These are phyloP conservation scores for Clitopilus passeckerianus DNA, from an alignment of 768 basidiomycete species.

Conservation along the genomic window DNA sequence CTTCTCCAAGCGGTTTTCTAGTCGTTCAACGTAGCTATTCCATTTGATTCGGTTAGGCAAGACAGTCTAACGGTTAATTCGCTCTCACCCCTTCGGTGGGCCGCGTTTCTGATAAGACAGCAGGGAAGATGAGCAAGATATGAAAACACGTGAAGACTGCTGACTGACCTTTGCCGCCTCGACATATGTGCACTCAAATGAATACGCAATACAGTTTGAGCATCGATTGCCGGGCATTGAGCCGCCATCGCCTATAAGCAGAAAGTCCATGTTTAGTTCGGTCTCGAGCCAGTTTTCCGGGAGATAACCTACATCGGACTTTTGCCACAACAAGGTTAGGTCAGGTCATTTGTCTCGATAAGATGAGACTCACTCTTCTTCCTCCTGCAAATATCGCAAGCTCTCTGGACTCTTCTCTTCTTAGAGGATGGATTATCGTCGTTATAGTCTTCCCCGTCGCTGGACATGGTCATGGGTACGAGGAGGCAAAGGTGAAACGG, in stretches of 20 bases:
- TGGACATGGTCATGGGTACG: background rate
- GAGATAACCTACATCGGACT: conserved; percentile 57
- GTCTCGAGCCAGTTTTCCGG: background rate
- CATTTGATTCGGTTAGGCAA: background rate
- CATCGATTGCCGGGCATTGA: conserved; percentile 64
- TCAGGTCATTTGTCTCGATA: background rate
- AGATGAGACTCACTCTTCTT: conserved; percentile 57
- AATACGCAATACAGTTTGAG: conserved; percentile 63
- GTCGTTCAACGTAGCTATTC: conserved; percentile 50
- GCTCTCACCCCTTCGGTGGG: conserved; percentile 52
- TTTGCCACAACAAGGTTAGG: conserved; percentile 7
- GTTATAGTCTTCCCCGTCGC: background rate
- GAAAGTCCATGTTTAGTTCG: background rate
- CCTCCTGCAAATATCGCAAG: conserved; percentile 78
- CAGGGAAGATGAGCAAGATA: background rate
- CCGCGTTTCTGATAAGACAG: conserved; percentile 41
- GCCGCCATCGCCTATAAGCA: conserved; percentile 56
- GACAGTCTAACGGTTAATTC: background rate
- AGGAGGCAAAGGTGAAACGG: background rate
- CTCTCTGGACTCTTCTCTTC: conserved; percentile 70
- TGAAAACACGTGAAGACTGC: background rate
- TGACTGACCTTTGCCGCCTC: conserved; percentile 59
- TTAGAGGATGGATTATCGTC: conserved; percentile 29
- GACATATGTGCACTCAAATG: conserved; percentile 63
- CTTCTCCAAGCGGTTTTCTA: conserved; percentile 57